Evolutionary conservation across 257 asterid species (phyloP).

Genomic region (Nyctanthes arbortristis): DNA sequence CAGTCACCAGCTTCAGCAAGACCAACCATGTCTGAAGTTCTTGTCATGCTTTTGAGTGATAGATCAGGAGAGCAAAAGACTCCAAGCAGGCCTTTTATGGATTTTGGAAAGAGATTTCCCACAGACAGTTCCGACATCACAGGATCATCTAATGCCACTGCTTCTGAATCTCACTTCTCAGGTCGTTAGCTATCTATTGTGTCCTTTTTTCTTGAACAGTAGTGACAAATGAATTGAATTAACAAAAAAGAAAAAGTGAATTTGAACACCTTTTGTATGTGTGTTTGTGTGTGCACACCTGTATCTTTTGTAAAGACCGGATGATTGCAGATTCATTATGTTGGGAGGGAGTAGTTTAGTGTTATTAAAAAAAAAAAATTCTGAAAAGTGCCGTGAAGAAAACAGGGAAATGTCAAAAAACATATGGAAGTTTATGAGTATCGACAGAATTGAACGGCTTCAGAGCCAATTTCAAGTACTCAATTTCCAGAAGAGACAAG

Average conservation of each 20-base stretch:
- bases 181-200: slow-evolving; percentile 59
- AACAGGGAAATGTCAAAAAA: no score
- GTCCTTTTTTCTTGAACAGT: background rate
- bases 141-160: slow-evolving; percentile 56
- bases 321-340: no score
- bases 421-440: no score
- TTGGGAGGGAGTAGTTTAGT: no score
- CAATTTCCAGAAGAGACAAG: no score
- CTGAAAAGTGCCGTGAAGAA: no score
- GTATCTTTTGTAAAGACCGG: no score
- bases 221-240: background rate
- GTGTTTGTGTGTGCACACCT: no score
- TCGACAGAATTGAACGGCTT: no score
- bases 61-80: slow-evolving; percentile 24
- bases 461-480: no score
- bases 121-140: slow-evolving; percentile 23
- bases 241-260: background rate
- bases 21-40: slow-evolving; percentile 81
- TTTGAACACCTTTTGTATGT: no score
- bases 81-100: slow-evolving; percentile 37
- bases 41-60: slow-evolving; percentile 63
- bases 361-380: no score
- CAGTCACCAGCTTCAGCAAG: slow-evolving; percentile 71
- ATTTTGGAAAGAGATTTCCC: slow-evolving; percentile 28
- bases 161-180: slow-evolving; percentile 49